Evolutionary conservation across 1,284 basidiomycete genomes (phyloP).

Genomic region (Rhodotorula sp.): DNA sequence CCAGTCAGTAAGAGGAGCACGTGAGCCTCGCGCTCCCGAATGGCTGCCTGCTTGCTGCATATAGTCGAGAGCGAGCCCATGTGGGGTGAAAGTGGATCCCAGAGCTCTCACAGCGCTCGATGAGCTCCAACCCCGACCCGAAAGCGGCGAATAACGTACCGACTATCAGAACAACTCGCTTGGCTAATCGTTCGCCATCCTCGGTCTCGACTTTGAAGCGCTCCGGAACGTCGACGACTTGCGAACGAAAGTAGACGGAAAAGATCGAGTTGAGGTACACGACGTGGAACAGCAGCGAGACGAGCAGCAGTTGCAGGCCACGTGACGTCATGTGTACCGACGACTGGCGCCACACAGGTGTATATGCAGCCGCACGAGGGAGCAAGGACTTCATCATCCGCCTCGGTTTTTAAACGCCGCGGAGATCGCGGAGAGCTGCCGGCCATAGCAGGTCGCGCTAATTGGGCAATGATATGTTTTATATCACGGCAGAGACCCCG

Average conservation of each 20-base stretch:
- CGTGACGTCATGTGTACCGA: not conserved
- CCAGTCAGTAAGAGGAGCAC: not conserved
- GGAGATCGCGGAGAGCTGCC: not conserved
- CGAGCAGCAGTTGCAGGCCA: conserved; percentile 50
- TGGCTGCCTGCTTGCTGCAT: no score
- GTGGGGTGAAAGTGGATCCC: not conserved
- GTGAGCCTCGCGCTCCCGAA: no score
- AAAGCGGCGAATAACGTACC: conserved; percentile 54
- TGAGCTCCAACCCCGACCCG: not conserved
- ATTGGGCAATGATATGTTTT: not conserved
- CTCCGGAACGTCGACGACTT: conserved; percentile 44
- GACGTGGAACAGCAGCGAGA: conserved; percentile 72
- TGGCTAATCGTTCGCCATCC: conserved; percentile 59
- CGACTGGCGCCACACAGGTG: not conserved
- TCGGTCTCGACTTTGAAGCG: conserved; percentile 43
- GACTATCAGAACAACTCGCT: conserved; percentile 55
- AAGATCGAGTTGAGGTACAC: conserved; percentile 73
- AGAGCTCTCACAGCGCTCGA: not conserved
- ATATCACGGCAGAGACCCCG: no score
- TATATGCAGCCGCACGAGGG: not conserved
- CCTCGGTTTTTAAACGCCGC: no score
- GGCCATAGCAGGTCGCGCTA: not conserved
- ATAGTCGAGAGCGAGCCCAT: not conserved
- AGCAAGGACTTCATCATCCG: no score
- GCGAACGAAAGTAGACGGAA: conserved; percentile 78